Base-by-base conservation (phyloP, 2,329 filamentous ascomycete species). In the Monilinia laxa region DNA sequence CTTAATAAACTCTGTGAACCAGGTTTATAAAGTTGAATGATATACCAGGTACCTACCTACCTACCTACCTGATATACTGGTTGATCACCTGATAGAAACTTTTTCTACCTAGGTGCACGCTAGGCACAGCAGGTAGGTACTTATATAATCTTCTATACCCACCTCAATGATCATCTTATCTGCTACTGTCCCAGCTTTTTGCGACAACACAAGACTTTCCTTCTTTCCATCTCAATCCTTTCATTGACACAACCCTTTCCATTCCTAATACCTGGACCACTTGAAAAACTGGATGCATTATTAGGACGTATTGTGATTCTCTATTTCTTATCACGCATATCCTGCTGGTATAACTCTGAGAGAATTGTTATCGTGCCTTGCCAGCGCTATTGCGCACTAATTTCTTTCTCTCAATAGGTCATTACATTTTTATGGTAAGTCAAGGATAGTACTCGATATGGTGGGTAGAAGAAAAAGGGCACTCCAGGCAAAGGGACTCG, bases 311-410 rank as follows among this genome's bases (percentile, higher is more conserved):
- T 25, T 35, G 58, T 62, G 58, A 62, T 62, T 62, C 57, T 60
- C 57, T 51, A 25, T 51, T 49, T 51, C 58, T 62, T 51, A 62
- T 62, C 58, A 62, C 20, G 45, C 58, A 51, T 25, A 51, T 51
- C 28, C 58, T 62, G 58, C 58, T 62, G 45, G 31, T 62, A 51
- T 62, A n/a, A 51, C 58, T 62, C 25, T 51, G 45, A 62, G 58
- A 60, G 58, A 38, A 49, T 62, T 62, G 45, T 62, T 52, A 62
- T 62, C 45, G 58, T 62, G 58, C 31, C 45, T 38, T 25, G 45
- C 35, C 45, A 62, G 58, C 58, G 58, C 58, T 62, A 11, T 20
- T 38, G 63, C 58, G 55, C 65, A 73, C 70, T 73, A 71, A 74
- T 57, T 38, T 58, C 16, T 58, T 62, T 62, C 45, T 62, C 38